Evolutionary conservation across 2,329 filamentous ascomycete genomes (phyloP), one percentile per base, ranked within the genome.

Genomic region (Arthroderma sp.): DNA sequence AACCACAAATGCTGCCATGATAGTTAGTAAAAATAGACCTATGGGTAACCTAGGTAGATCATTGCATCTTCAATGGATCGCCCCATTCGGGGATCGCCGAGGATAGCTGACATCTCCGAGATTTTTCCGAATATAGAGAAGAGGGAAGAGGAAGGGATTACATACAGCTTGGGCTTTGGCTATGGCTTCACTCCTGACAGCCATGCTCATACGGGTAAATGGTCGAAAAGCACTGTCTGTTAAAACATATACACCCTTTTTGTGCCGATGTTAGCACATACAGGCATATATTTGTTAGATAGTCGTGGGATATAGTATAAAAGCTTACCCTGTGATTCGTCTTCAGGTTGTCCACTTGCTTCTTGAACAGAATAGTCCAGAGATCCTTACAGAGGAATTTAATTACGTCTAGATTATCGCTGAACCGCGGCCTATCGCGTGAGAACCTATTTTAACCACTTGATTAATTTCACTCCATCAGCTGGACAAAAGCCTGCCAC

Each of bases 351-450:
- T 98, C 91, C 58, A 98, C 86, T 64, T 96, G 93, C 67, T 98
- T 98, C 61, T 85, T 77, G 65, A 95, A 98, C 10, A 95, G 77
- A 15, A 96, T 73, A 31, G 80, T 87, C 91, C 91, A 98, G 38
- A 98, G 73, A 63, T 98, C 91, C 70, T 98, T 98, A 76, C 91
- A 98, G 41, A 98, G 73, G 59, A 98, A 96, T 64, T 98, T 98
- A 62, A 98, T 98, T 41, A 88, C 83, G 60, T 96, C 91, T 36
- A 98, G 77, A 3, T 88, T 88, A 56, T 94, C 87, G 50, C 82
- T 85, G 60, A 95, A 93, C 40, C 87, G 83, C 36, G 89, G 86
- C 42, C 86, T 75, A 61, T 93, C 84, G 58, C 61, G 58, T 28
- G 64, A 63, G 46, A 67, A 67, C 43, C 64, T 67, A 42, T 22